Evolutionary conservation across 2,329 filamentous ascomycete species (phyloP), one percentile per base, ranked within the genome.

Genomic region (Proliferodiscus dingleyae): DNA sequence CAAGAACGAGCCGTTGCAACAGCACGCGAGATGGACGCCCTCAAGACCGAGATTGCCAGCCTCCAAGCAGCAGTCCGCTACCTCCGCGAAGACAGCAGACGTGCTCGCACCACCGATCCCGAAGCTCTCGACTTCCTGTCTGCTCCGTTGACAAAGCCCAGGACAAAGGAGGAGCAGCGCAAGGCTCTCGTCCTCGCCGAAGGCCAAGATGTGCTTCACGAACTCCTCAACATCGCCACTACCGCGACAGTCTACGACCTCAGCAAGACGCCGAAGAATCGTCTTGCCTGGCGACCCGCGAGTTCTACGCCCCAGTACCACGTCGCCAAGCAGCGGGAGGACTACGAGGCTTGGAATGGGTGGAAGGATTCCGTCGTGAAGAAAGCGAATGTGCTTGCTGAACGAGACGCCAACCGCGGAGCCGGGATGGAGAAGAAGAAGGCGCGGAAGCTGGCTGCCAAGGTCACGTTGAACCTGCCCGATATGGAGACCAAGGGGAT

Each of bases 11-110:
- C 83, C 22, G 82, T 85, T 37, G 80, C 82, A 4, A 85, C 81
- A 1, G 81, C 81, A 22, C 77, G 81, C 43, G 85, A 91, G 64
- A 82, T 89, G 68, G 84, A 89, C 54, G 71, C 72, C 8, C 77
- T 90, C 55, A 81, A 83, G 64, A 74, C 75, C 55, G 83, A 91
- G 49, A 81, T 89, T 57, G 73, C 72, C 45, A 73, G 71, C 54
- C 65, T 85, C 45, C 75, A 87, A 60, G 75, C 78, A 2, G 81
- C 83, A 1, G 78, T 87, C 37, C 74, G 81, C 9, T 85, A 81
- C 63, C 71, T 89, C 23, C 74, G 82, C 21, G 78, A 84, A 53
- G 83, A 87, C 57, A 86, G 80, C 64, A 71, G 74, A 33, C 76
- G 80, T 3, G 77, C 81, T 1, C 74, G 83, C 15, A 65, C 78